Evolutionary conservation across 2,329 filamentous ascomycete genomes (phyloP).

Genomic region (Elsinoe perseae): DNA sequence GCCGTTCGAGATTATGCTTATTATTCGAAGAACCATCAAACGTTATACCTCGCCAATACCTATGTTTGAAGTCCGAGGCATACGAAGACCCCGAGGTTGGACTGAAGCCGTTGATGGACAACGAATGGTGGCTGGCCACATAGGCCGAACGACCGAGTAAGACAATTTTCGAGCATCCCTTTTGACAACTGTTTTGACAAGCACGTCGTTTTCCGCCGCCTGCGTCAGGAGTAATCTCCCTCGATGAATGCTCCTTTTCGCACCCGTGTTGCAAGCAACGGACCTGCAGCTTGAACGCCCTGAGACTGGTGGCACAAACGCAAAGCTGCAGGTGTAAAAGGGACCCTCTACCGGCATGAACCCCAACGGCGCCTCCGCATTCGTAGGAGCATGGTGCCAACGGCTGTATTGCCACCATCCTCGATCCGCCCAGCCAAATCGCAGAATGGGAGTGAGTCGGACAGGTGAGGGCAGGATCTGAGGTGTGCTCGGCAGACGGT

Average conservation of each 20-base stretch:
- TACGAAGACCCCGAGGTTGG: constrained; percentile 2
- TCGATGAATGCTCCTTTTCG: background rate
- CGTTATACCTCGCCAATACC: background rate
- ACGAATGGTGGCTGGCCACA: constrained; percentile 7
- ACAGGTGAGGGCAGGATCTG: constrained; percentile 4
- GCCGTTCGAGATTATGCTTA: constrained; percentile 10
- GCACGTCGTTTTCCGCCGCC: background rate
- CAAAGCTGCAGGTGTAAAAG: background rate
- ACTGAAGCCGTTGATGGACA: constrained; percentile 1
- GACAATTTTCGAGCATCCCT: background rate
- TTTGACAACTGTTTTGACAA: background rate
- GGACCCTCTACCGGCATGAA: background rate
- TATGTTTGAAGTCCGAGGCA: background rate
- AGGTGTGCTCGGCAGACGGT: constrained; percentile 1
- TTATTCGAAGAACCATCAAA: constrained; percentile 8
- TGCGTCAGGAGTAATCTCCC: background rate
- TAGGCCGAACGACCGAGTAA: background rate
- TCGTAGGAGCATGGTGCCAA: constrained; percentile 10
- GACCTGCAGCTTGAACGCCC: background rate
- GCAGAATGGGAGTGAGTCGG: background rate
- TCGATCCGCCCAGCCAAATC: background rate
- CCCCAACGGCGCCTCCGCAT: constrained; percentile 4
- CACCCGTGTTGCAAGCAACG: background rate
- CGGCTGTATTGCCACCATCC: constrained; percentile 15
- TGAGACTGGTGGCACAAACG: constrained; percentile 7